Evolutionary conservation across 768 basidiomycete genomes (phyloP), one percentile per base, ranked within the genome.

Genomic region (Pholiota microspora): DNA sequence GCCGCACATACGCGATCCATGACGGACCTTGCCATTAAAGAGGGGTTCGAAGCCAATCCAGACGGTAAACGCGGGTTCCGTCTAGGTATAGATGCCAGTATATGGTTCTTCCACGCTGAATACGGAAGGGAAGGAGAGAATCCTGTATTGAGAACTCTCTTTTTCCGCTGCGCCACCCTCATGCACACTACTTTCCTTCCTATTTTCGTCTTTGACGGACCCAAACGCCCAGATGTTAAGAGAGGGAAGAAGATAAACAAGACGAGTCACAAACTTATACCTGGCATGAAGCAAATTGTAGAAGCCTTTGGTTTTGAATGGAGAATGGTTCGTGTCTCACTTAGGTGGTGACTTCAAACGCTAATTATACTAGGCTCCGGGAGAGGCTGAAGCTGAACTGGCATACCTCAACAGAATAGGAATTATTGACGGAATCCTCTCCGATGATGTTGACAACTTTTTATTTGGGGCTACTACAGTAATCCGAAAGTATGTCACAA

Each of bases 401-500:
- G 94, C 94, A 0, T 87, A 90, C 58, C 76, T 98, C 50, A 94
- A 93, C 62, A 75, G 80, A 3, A 81, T 86, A 38, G 92, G 92
- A 2, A 68, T 89, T 49, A 89, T 98, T 53, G 95, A 98, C 65
- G 92, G 86, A 0, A 82, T 97, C 23, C 77, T 95, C 40, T 91
- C 94, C 0, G 95, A 98, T 67, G 95, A 97, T 62, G 94, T 94
- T 1, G 94, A 98, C 64, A 94, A 85, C 51, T 88, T 96, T 64
- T 71, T 97, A 2, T 98, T 98, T 58, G 94, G 94, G 18, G 94
- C 92, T 0, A 79, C 72, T 4, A 83, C 83, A 42, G 84, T 98
- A 25, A 82, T 96, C 60, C 82, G 94, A 64, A 97, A 96, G 92
- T 92, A 57, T 48, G 77, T 76, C 56, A 2, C 32, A n/a, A n/a